phyloP scores from a whole-genome alignment of 345 rosid genomes.

The Populus davidiana region DNA sequence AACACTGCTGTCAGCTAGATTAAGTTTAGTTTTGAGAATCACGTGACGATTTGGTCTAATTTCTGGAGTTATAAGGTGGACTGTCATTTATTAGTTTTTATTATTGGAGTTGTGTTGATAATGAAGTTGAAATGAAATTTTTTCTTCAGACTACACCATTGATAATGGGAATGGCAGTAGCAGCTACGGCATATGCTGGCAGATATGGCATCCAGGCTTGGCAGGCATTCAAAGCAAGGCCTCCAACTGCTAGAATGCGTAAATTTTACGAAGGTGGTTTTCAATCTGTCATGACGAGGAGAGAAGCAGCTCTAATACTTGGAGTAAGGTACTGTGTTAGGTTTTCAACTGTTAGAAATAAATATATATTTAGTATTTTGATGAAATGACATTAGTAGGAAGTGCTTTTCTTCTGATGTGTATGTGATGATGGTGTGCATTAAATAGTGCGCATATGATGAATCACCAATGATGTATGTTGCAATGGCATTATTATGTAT shows the following conservation, averaged over 20 bases:
- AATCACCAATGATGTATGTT: background rate
- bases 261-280: conserved; percentile 44
- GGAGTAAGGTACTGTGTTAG: conserved; percentile 29
- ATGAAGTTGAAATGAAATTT: background rate
- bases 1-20: no score
- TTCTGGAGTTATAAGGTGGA: background rate
- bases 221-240: conserved; percentile 39
- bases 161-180: conserved; percentile 25
- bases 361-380: background rate
- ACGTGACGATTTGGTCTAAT: background rate
- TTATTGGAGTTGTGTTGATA: background rate
- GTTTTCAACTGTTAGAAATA: background rate
- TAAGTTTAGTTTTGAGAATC: no score
- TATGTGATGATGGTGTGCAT: background rate
- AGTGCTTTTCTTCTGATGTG: background rate
- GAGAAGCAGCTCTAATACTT: conserved; percentile 42
- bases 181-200: conserved; percentile 36
- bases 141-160: conserved; percentile 17
- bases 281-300: conserved; percentile 30
- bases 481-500: background rate
- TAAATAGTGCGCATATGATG: background rate
- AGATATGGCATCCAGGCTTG: conserved; percentile 33
- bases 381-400: background rate
- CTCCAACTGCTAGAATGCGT: conserved; percentile 19
- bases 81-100: background rate